phyloP scores from a whole-genome alignment of 2,329 filamentous ascomycete species.

The Ilyonectria mors-panacis region DNA sequence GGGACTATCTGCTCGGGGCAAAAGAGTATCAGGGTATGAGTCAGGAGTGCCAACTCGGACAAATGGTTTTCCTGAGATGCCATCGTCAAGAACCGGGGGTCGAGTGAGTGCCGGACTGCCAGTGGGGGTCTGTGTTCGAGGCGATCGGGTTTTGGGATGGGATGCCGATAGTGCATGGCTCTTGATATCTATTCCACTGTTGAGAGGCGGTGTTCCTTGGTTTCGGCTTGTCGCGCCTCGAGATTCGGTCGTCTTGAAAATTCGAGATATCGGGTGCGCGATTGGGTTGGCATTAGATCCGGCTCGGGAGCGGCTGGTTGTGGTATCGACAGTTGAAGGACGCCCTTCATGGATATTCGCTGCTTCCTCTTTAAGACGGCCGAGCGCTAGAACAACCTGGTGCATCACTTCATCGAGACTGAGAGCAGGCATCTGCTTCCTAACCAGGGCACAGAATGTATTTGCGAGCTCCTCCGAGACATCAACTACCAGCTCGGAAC shows the following conservation, averaged over 20 bases:
- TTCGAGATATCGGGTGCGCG: slow-evolving; percentile 38
- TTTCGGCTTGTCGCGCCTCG: slow-evolving; percentile 35
- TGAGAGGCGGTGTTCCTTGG: slow-evolving; percentile 24
- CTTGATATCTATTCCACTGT: slow-evolving; percentile 32
- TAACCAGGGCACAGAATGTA: slow-evolving; percentile 65
- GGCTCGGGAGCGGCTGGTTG: slow-evolving; percentile 38
- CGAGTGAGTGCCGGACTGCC: slow-evolving; percentile 41
- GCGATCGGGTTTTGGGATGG: slow-evolving; percentile 37
- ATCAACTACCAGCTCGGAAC: slow-evolving; percentile 63
- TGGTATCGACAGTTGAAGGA: slow-evolving; percentile 28
- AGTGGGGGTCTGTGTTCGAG: slow-evolving; percentile 42
- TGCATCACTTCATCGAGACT: slow-evolving; percentile 62
- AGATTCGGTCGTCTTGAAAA: slow-evolving; percentile 40
- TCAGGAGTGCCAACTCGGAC: slow-evolving; percentile 60
- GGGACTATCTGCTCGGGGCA: slow-evolving; percentile 17
- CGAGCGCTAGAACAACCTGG: slow-evolving; percentile 59
- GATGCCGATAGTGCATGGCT: slow-evolving; percentile 39
- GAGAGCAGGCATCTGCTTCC: slow-evolving; percentile 58
- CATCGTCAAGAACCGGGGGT: slow-evolving; percentile 58
- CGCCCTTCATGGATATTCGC: slow-evolving; percentile 33
- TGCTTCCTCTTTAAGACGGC: slow-evolving; percentile 37
- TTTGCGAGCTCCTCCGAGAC: slow-evolving; percentile 63
- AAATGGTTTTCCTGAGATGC: slow-evolving; percentile 70
- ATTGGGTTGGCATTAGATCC: slow-evolving; percentile 33
- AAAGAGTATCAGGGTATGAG: slow-evolving; percentile 39